These are phyloP conservation scores for Aegilops tauschii DNA, from an alignment of 176 grass and related monocot genomes.

Conservation along the genomic window DNA sequence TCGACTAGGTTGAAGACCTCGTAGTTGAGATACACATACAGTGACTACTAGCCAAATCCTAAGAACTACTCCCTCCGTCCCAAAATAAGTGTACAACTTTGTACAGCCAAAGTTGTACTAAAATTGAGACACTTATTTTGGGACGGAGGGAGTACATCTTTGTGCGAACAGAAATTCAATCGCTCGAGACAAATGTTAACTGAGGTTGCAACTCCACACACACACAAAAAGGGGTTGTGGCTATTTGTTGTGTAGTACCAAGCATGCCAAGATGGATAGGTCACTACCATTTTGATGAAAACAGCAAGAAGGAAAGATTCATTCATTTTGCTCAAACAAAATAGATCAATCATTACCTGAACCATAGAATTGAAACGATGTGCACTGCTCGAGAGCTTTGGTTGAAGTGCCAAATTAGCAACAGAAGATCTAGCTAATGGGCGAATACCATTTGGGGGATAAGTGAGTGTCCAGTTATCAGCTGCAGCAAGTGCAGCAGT, in stretches of 20 bases:
- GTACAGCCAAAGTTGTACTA: too few species aligned
- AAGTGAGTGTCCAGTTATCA: constrained; percentile 84
- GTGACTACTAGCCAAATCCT: background rate
- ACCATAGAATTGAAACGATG: constrained; percentile 90
- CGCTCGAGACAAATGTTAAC: background rate
- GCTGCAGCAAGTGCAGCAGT: constrained; percentile 81
- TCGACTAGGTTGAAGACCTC: constrained; percentile 4
- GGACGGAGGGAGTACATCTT: background rate
- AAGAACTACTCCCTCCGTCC: background rate
- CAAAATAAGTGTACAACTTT: too few species aligned
- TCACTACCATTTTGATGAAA: background rate
- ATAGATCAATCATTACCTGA: constrained; percentile 58
- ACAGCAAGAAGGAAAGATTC: constrained; percentile 11
- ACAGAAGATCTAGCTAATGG: constrained; percentile 55
- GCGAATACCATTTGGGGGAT: constrained; percentile 53
- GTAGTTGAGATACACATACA: background rate
- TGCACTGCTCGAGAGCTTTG: constrained; percentile 88
- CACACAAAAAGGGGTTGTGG: background rate
- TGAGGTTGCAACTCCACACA: too few species aligned
- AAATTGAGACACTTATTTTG: too few species aligned
- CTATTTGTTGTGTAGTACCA: background rate
- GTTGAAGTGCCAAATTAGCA: constrained; percentile 56
- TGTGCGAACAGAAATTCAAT: background rate
- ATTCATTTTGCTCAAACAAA: background rate
- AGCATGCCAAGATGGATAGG: background rate